These are phyloP conservation scores for Kokia cookei DNA, from an alignment of 441 rosid genomes.

Conservation along the genomic window DNA sequence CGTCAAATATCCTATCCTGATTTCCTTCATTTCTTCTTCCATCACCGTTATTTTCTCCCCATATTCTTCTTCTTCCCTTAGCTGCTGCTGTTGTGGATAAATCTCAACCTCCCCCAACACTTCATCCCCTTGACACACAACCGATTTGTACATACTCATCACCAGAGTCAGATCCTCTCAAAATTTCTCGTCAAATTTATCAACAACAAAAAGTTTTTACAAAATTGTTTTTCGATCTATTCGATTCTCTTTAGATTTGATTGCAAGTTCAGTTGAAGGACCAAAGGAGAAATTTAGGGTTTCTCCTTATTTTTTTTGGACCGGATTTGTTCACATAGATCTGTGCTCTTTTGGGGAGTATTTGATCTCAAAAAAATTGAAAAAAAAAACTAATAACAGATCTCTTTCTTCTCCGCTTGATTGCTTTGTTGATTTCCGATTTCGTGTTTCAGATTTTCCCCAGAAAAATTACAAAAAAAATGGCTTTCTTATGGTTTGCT, in stretches of 20 bases:
- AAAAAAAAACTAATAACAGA: neutral
- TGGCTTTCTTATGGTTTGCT: conserved; percentile 4
- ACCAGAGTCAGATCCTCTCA: conserved; percentile 14
- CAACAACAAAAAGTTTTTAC: conserved; percentile 16
- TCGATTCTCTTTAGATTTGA: conserved; percentile 24
- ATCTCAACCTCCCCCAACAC: conserved; percentile 82
- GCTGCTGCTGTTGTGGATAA: conserved; percentile 43
- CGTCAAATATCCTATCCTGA: conserved; percentile 61
- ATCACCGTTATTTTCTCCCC: conserved; percentile 22
- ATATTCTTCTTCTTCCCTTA: conserved; percentile 30
- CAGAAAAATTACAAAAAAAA: neutral
- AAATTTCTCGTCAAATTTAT: conserved; percentile 10
- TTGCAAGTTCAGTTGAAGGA: conserved; percentile 17
- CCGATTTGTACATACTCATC: conserved; percentile 59
- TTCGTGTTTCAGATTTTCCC: neutral
- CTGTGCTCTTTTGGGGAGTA: conserved; percentile 9
- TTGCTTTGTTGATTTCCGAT: conserved; percentile 1
- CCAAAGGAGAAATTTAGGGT: conserved; percentile 16
- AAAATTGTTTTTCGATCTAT: conserved; percentile 6
- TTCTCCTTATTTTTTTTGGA: neutral
- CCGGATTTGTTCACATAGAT: conserved; percentile 21
- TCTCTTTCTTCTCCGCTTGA: conserved; percentile 3
- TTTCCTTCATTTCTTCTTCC: conserved; percentile 52
- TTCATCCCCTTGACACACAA: conserved; percentile 60
- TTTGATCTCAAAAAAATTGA: neutral